phyloP scores from a whole-genome alignment of 495 filamentous ascomycete species.

The Hamigera avellanea region DNA sequence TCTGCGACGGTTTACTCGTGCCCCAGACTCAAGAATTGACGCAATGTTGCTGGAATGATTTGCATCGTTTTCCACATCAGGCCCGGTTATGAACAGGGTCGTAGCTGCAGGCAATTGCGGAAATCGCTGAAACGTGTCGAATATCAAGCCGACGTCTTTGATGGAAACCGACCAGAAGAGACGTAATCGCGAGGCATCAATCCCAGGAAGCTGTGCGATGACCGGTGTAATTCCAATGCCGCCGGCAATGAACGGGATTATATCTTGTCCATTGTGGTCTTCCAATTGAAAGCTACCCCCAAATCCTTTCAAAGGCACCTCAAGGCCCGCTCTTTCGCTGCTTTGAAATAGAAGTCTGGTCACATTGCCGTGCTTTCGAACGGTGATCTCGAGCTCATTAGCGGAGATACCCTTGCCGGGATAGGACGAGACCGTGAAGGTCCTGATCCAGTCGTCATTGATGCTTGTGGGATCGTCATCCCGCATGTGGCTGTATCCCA shows the following conservation, averaged over 20 bases:
- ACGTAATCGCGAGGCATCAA: conserved; percentile 32
- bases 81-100: conserved; percentile 50
- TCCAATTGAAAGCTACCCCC: conserved; percentile 54
- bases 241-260: conserved; percentile 48
- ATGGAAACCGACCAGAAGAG: conserved; percentile 57
- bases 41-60: conserved; percentile 7
- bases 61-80: conserved; percentile 11
- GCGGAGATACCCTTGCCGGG: conserved; percentile 25
- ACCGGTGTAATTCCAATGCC: conserved; percentile 77
- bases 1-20: conserved; percentile 34
- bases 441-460: conserved; percentile 74
- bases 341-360: conserved; percentile 54
- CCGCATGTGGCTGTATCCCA: conserved; percentile 71
- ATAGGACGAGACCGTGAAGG: conserved; percentile 62
- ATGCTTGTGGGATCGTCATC: conserved; percentile 64
- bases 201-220: conserved; percentile 44
- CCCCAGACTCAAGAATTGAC: conserved; percentile 25
- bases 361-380: conserved; percentile 52
- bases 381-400: conserved; percentile 59
- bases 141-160: conserved; percentile 49
- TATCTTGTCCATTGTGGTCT: conserved; percentile 21
- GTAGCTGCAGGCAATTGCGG: conserved; percentile 38
- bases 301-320: conserved; percentile 59
- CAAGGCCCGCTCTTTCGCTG: conserved; percentile 38
- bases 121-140: conserved; percentile 44